phyloP scores from a whole-genome alignment of 257 asterid species.

The Plantago elongata region DNA sequence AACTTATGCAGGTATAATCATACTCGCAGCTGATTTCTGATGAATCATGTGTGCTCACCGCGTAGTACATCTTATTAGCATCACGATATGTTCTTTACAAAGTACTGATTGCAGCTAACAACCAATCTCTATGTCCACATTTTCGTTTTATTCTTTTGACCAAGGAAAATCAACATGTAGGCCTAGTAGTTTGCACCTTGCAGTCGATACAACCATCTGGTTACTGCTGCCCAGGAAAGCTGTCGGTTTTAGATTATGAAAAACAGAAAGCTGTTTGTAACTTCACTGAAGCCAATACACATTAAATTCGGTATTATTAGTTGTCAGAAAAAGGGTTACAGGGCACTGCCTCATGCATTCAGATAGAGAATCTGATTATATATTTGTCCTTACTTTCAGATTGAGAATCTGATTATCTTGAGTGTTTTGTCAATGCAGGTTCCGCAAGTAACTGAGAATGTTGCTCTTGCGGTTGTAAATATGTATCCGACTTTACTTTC shows the following conservation, averaged over 20 bases:
- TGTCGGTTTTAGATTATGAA: not conserved
- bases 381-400: conserved; percentile 2
- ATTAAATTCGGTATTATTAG: not conserved
- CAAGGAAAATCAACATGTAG: too few species aligned
- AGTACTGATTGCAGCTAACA: too few species aligned
- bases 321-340: conserved; percentile 12
- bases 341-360: not conserved
- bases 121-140: too few species aligned
- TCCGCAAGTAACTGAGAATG: conserved; percentile 91
- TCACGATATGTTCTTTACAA: too few species aligned
- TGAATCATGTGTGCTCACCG: not conserved
- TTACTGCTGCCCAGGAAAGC: too few species aligned
- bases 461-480: conserved; percentile 79
- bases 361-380: conserved; percentile 1
- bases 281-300: conserved; percentile 9
- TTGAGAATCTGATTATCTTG: not conserved
- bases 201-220: too few species aligned
- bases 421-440: conserved; percentile 51
- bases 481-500: conserved; percentile 82
- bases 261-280: not conserved
- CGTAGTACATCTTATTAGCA: too few species aligned
- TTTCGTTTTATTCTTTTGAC: too few species aligned
- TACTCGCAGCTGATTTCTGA: conserved; percentile 8
- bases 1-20: conserved; percentile 86
- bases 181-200: too few species aligned